Base-by-base conservation (phyloP, 148 eudicot genomes). In the Camellia japonica region DNA sequence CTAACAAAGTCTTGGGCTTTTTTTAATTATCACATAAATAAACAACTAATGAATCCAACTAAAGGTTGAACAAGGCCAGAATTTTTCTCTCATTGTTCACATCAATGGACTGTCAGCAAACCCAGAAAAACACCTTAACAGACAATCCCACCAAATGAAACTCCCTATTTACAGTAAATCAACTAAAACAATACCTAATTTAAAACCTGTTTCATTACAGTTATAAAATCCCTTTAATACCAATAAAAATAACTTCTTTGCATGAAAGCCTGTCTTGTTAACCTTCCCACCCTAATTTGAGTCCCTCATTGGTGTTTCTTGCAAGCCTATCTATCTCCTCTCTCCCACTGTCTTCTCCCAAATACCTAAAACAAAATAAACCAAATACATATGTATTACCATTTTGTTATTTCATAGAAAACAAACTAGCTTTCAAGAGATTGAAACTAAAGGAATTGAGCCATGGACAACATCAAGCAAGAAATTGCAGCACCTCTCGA, bases 391-490 rank as follows among this genome's bases (percentile, higher is more conserved):
- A 30, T n/a, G n/a, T n/a, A n/a, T n/a, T n/a, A 0, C 30, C 30
- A 30, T 30, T 30, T 30, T 30, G 30, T 30, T 30, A 30, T 30
- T 30, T 30, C 30, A 30, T 0, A 30, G 30, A 30, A 30, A 30
- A 30, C 30, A 30, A 30, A 7, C 18, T 9, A 49, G 30, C 15
- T 7, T 59, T 14, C 41, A 20, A 41, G 78, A 43, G 18, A 8
- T 58, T 18, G n/a, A 20, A 42, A 55, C 54, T 20, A 9, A 44
- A 23, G 8, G 4, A 58, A 56, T 15, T 15, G n/a, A 15, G 79
- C 12, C 30, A 81, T 81, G 79, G 83, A 68, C 30, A 30, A 30
- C 54, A 60, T 43, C 59, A 80, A 56, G 73, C 46, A 46, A 75
- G 72, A 74, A 59, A 59, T 4, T 58, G 81, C 23, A 58, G 23